Evolutionary conservation across 441 rosid species (phyloP).

Genomic region (Viola pubescens): DNA sequence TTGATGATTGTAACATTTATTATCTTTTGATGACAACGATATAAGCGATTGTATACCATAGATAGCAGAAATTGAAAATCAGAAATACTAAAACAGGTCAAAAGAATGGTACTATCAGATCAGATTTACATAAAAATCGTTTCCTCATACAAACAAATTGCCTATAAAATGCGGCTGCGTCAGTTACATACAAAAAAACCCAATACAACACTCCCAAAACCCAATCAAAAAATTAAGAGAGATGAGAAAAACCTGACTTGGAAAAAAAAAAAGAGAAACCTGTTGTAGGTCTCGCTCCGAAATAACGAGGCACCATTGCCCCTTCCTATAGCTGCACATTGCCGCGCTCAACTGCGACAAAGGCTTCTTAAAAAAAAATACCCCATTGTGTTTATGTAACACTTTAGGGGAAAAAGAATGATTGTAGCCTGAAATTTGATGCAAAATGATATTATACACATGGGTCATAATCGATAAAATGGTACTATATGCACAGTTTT

Average conservation of each 20-base stretch:
- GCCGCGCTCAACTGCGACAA: conserved; percentile 27
- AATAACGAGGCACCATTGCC: conserved; percentile 22
- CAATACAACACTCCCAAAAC: conserved; percentile 22
- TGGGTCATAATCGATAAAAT: conserved; percentile 19
- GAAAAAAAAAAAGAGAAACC: conserved; percentile 16
- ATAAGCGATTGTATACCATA: too few relatives aligned
- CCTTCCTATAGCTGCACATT: conserved; percentile 22
- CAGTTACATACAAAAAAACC: conserved; percentile 24
- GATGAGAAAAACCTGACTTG: background rate
- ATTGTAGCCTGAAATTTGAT: conserved; percentile 20
- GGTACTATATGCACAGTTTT: conserved; percentile 39
- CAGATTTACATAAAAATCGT: conserved; percentile 17
- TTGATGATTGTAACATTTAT: too few relatives aligned
- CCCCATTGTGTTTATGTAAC: conserved; percentile 37
- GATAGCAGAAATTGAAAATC: too few relatives aligned
- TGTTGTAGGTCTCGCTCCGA: conserved; percentile 21
- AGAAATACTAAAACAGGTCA: too few relatives aligned
- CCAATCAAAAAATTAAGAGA: conserved; percentile 19
- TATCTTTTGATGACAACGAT: too few relatives aligned
- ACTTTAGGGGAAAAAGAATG: conserved; percentile 26
- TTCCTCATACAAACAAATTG: conserved; percentile 23
- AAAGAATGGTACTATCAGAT: background rate
- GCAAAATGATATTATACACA: conserved; percentile 24
- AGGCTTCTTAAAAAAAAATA: conserved; percentile 29
- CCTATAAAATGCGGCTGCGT: conserved; percentile 28